Percentiles rank a stretch among this genome's conserved stretches.
Evolutionary conservation across 192 early-diverging fungal genomes (phyloP).

Genomic region (Pecoramyces ruminantium): DNA sequence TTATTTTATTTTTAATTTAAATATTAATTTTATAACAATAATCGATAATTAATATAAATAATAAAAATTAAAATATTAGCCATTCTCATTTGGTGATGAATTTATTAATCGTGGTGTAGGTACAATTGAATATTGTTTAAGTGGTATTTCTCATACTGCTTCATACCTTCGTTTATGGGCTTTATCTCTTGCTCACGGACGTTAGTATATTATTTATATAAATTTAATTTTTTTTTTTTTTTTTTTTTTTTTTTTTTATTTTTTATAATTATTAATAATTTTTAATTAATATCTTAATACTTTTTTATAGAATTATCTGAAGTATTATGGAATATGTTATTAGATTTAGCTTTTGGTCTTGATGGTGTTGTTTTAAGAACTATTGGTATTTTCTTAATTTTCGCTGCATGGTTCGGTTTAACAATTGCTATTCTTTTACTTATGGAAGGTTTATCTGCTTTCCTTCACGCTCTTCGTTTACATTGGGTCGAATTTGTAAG

Average conservation of each 20-base stretch:
- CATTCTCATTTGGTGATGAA: conserved; percentile 27
- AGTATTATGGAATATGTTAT: conserved; percentile 89
- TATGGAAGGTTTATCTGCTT: conserved; percentile 80
- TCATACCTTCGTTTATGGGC: conserved; percentile 99
- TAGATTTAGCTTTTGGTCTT: conserved; percentile 33
- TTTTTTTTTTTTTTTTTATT: too few relatives aligned
- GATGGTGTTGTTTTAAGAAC: conserved; percentile 18
- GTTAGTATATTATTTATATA: background rate
- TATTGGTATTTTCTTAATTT: conserved; percentile 59
- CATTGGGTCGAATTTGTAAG: conserved; percentile 35
- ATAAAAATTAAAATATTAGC: background rate
- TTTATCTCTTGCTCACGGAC: conserved; percentile 92
- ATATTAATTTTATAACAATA: too few relatives aligned
- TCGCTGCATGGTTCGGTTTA: conserved; percentile 72
- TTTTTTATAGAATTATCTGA: conserved; percentile 74
- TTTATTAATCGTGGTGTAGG: conserved; percentile 97
- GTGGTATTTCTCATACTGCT: conserved; percentile 94
- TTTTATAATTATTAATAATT: too few relatives aligned
- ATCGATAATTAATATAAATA: too few relatives aligned
- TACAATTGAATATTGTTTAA: conserved; percentile 94
- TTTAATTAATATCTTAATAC: too few relatives aligned
- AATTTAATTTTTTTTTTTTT: background rate
- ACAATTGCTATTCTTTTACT: conserved; percentile 61
- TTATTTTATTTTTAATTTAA: too few relatives aligned
- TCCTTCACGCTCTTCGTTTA: conserved; percentile 78